Base-by-base conservation (phyloP, 139 green algal species). In the Haematococcus lacustris region DNA sequence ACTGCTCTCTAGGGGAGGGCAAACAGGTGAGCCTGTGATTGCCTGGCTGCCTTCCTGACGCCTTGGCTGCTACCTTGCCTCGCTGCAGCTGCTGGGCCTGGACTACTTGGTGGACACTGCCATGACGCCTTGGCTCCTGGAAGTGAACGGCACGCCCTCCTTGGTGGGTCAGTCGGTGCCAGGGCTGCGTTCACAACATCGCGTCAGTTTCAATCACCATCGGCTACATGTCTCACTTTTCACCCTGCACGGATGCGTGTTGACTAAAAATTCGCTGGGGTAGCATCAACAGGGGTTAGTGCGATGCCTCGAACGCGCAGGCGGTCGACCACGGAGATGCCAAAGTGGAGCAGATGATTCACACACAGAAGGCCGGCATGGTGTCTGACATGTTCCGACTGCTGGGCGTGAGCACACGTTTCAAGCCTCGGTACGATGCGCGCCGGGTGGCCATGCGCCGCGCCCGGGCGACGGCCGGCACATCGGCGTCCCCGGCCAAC, bases 91-190 rank as follows among this genome's bases (percentile, higher is more conserved):
- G 70, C 75, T 89, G 30, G 84, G 84, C 3, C 73, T 89, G 61
- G 84, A 89, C 75, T 89, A 80, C 73, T 73, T 89, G 28, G 70
- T 89, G 1, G 84, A 89, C 53, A 59, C 25, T 2, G n/a, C 68
- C 26, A 66, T 80, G 43, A 73, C 86, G 59, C 81, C 84, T 37
- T 89, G 84, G 84, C 75, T 89, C 77, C 77, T 89, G 51, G 84
- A 89, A 73, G 84, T 85, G 13, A 89, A 89, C 63, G 80, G 78
- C 38, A 89, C 84, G 3, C 84, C 84, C 1, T 84, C 76, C 2
- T 62, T 89, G 68, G n/a, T n/a, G n/a, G n/a, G n/a, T n/a, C n/a
- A n/a, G n/a, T n/a, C n/a, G n/a, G n/a, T n/a, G n/a, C n/a, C n/a
- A n/a, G n/a, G n/a, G n/a, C n/a, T n/a, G n/a, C n/a, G n/a, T n/a